Evolutionary conservation across 305 asterid species (phyloP).

Genomic region (Rubia balearica): DNA sequence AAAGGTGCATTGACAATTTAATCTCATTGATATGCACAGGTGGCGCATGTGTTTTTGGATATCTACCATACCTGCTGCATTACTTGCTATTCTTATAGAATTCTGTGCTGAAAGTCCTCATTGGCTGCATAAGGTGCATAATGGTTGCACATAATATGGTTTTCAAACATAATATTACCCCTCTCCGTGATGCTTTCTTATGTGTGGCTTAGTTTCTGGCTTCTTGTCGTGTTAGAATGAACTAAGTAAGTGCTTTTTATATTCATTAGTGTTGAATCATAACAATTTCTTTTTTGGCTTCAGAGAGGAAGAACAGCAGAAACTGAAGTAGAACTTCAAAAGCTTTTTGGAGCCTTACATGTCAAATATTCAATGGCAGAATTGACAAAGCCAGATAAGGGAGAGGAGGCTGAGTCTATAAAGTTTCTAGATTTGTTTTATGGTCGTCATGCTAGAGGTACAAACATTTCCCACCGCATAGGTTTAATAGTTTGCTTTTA

Average conservation of each 20-base stretch:
- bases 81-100: constrained; percentile 68
- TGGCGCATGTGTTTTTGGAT: constrained; percentile 97
- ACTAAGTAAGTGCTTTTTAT: neutral
- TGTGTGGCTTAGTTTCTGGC: neutral
- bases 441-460: constrained; percentile 73
- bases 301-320: constrained; percentile 72
- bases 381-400: constrained; percentile 56
- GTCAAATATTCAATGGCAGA: constrained; percentile 72
- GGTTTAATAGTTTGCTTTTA: constrained; percentile 7
- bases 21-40: constrained; percentile 31
- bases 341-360: constrained; percentile 72
- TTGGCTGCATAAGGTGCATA: constrained; percentile 76
- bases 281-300: constrained; percentile 8
- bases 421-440: constrained; percentile 59
- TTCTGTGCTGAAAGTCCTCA: constrained; percentile 84
- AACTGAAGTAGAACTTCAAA: constrained; percentile 74
- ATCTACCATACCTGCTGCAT: constrained; percentile 70
- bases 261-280: neutral
- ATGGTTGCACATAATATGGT: neutral
- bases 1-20: neutral
- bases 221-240: neutral
- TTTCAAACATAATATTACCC: neutral
- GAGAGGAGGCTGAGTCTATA: constrained; percentile 52
- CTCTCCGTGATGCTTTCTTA: neutral
- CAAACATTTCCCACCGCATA: constrained; percentile 6